Percentiles rank a stretch among this genome's conserved stretches.
Conservation (phyloP, 805 yeast species). For the Candida multigemmis region DNA sequence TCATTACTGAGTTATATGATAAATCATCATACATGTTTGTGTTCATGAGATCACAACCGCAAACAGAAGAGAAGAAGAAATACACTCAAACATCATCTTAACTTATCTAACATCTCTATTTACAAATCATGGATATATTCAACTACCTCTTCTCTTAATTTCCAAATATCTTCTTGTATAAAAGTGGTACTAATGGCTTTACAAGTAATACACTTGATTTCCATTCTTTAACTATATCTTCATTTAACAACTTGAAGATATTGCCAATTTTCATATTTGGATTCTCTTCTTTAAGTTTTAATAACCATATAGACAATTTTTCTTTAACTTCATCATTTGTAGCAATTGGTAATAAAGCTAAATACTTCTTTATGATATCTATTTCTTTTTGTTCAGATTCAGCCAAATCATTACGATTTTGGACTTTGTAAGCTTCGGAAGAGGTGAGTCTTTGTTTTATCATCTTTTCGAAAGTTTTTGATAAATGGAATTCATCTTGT, state of each 20-base stretch:
- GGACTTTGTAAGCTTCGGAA: slow-evolving; percentile 34
- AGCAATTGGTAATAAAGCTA: slow-evolving; percentile 37
- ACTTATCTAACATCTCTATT: too few species aligned
- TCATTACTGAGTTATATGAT: too few species aligned
- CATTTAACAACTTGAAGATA: slow-evolving; percentile 3
- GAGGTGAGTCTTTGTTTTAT: slow-evolving; percentile 43
- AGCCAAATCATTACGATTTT: slow-evolving; percentile 43
- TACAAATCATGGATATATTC: too few species aligned
- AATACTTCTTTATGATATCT: slow-evolving; percentile 29
- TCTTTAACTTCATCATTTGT: slow-evolving; percentile 29
- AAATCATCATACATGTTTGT: too few species aligned
- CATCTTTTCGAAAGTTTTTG: slow-evolving; percentile 21
- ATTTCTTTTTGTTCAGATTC: slow-evolving; percentile 43
- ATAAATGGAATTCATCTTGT: slow-evolving; percentile 11
- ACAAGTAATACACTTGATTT: too few species aligned
- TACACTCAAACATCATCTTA: too few species aligned
- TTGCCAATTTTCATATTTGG: slow-evolving; percentile 3
- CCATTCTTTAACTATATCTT: too few species aligned
- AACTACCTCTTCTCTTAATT: too few species aligned
- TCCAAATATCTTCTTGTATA: too few species aligned
- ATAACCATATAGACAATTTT: slow-evolving; percentile 17
- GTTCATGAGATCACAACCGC: too few species aligned
- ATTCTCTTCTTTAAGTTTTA: slow-evolving; percentile 7
- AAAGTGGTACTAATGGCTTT: too few species aligned
- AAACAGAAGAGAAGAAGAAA: too few species aligned